Evolutionary conservation across 192 early-diverging fungal species (phyloP), one percentile per base, ranked within the genome.

Genomic region (Dissophora globulifera): DNA sequence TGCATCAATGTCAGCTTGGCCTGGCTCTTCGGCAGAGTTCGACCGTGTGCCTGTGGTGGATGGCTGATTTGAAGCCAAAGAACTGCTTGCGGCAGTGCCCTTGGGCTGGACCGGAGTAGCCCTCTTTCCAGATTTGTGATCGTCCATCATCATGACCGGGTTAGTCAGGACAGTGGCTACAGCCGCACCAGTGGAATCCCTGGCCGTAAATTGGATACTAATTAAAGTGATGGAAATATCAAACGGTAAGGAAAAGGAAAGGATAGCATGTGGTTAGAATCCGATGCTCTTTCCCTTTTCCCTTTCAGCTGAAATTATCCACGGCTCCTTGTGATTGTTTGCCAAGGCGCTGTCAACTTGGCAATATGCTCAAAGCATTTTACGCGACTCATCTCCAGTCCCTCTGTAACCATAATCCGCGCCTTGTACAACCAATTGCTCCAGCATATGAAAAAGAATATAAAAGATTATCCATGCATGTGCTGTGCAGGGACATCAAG

Each of bases 141-240:
- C 72, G 52, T 76, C 72, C 72, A 76, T 76, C 72, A 76, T 76
- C 72, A 76, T 76, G 42, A 76, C 72, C 16, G 72, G 58, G 51
- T 76, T 52, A 13, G 57, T 76, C 40, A 76, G 41, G 0, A 76
- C 72, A 5, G 72, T 49, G 19, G 72, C 72, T 45, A 76, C 49
- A 4, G 32, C 31, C 16, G 58, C 57, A 32, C 72, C 72, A 50
- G 72, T 62, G 5, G 72, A 67, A 62, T 76, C 72, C 19, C 46
- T 59, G 13, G 72, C 72, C 45, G 72, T 76, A 47, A 76, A 76
- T 62, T 61, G 72, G 35, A 76, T 76, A 16, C 72, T 76, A 67
- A 49, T 42, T 47, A n/a, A n/a, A n/a, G n/a, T n/a, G n/a, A n/a
- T 15, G 49, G 7, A 49, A 35, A 23, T 30, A 35, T 40, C 6